These are phyloP conservation scores for Eremochloa ophiuroides DNA, from an alignment of 176 grass and related monocot genomes.

Conservation along the genomic window DNA sequence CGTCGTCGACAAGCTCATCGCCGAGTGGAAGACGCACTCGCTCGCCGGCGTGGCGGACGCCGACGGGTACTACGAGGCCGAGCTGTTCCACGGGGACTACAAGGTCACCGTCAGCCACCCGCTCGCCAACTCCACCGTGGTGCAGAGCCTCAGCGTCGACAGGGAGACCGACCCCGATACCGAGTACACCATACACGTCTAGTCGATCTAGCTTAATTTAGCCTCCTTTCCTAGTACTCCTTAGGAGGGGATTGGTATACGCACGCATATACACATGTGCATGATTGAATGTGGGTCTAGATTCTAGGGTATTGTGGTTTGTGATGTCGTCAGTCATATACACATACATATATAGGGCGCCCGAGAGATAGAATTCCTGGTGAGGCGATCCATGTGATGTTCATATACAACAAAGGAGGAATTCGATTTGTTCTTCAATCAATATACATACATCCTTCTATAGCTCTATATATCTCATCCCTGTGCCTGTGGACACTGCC, in stretches of 20 bases:
- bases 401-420: conserved; percentile 20
- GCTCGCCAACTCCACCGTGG: conserved; percentile 39
- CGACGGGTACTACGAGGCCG: conserved; percentile 46
- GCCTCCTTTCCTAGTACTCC: background rate
- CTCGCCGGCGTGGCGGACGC: conserved; percentile 36
- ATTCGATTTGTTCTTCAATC: conserved; percentile 39
- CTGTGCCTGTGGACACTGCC: background rate
- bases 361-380: conserved; percentile 47
- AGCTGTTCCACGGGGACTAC: conserved; percentile 68
- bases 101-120: conserved; percentile 56
- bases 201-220: background rate
- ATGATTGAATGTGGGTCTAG: conserved; percentile 15
- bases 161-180: conserved; percentile 26
- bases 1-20: conserved; percentile 70
- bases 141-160: conserved; percentile 54
- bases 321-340: background rate
- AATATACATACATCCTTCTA: conserved; percentile 1
- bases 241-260: background rate
- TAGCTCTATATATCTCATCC: background rate
- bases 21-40: conserved; percentile 45
- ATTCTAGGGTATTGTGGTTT: conserved; percentile 22
- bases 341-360: background rate
- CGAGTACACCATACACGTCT: conserved; percentile 51
- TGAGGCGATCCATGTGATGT: conserved; percentile 26
- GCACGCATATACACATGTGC: background rate